These are phyloP conservation scores for Skeletonema costatum DNA, from an alignment of 108 stramenopile species.

Conservation along the genomic window DNA sequence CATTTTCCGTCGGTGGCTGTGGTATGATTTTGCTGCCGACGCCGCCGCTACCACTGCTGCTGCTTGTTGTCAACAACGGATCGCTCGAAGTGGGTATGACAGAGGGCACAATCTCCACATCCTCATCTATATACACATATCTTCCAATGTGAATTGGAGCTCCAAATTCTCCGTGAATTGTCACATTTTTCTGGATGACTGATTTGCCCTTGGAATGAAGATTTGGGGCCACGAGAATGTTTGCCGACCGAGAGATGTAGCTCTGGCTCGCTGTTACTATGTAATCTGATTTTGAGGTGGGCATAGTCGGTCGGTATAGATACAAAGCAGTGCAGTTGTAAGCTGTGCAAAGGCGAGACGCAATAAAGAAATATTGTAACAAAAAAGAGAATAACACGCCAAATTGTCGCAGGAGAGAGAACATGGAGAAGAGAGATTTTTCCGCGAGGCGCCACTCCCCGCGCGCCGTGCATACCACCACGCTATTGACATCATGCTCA, in stretches of 20 bases:
- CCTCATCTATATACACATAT: constrained; percentile 37
- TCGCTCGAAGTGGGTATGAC: constrained; percentile 26
- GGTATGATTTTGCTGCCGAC: not conserved
- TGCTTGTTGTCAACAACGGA: constrained; percentile 1
- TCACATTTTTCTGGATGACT: constrained; percentile 15
- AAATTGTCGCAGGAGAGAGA: too few species aligned
- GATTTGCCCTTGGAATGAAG: constrained; percentile 41
- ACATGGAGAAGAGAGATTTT: too few species aligned
- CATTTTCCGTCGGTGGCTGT: constrained; percentile 11
- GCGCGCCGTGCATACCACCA: too few species aligned
- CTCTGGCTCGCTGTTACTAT: constrained; percentile 43
- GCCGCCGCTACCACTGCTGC: not conserved
- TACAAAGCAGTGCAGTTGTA: too few species aligned
- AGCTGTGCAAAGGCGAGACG: too few species aligned
- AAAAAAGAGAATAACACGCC: too few species aligned
- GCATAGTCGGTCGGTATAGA: not conserved
- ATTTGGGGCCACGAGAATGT: constrained; percentile 24
- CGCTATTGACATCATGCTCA: too few species aligned
- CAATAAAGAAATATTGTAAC: too few species aligned
- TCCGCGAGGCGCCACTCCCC: too few species aligned
- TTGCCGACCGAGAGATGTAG: constrained; percentile 46
- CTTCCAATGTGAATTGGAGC: constrained; percentile 41
- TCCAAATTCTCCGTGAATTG: constrained; percentile 41
- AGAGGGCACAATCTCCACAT: constrained; percentile 30
- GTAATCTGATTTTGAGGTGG: constrained; percentile 18